Percentiles rank a stretch among this genome's conserved stretches.
Conservation (phyloP, 768 basidiomycete genomes). For the Podaxis pistillaris region DNA sequence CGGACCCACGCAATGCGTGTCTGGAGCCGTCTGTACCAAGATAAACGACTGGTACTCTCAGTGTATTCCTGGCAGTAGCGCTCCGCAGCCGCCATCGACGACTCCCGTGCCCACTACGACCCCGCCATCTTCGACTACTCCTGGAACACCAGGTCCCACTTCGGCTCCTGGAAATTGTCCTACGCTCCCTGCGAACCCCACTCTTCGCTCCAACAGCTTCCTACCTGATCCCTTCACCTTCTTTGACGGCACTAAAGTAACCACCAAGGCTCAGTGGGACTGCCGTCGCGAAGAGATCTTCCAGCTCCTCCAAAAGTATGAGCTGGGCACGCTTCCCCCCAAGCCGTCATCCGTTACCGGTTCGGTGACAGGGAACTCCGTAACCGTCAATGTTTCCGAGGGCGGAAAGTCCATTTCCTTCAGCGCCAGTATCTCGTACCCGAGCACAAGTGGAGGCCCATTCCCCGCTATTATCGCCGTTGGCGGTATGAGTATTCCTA, state of each 20-base stretch:
- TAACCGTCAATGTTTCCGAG: slow-evolving; percentile 48
- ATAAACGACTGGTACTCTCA: slow-evolving; percentile 35
- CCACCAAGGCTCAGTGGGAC: slow-evolving; percentile 45
- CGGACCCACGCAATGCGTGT: slow-evolving; percentile 33
- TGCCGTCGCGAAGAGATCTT: slow-evolving; percentile 51
- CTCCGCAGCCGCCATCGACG: slow-evolving; percentile 14
- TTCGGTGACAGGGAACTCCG: slow-evolving; percentile 40
- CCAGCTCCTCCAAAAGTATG: slow-evolving; percentile 49
- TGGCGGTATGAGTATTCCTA: slow-evolving; percentile 42
- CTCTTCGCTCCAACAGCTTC: slow-evolving; percentile 34
- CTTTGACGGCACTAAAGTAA: slow-evolving; percentile 39
- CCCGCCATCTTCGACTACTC: slow-evolving; percentile 19
- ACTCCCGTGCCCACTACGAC: slow-evolving; percentile 19
- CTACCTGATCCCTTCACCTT: slow-evolving; percentile 58
- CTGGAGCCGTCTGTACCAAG: slow-evolving; percentile 29
- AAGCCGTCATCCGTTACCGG: slow-evolving; percentile 46
- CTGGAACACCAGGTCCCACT: slow-evolving; percentile 12
- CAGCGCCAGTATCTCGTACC: slow-evolving; percentile 42
- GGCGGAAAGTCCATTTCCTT: slow-evolving; percentile 49
- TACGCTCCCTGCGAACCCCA: slow-evolving; percentile 28
- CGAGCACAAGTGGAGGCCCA: slow-evolving; percentile 40
- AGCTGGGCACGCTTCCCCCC: slow-evolving; percentile 49
- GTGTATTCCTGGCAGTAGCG: slow-evolving; percentile 26
- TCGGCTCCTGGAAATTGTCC: slow-evolving; percentile 25
- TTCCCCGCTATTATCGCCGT: slow-evolving; percentile 55